These are phyloP conservation scores for Heritiera fomes DNA, from an alignment of 345 rosid genomes.

Conservation along the genomic window DNA sequence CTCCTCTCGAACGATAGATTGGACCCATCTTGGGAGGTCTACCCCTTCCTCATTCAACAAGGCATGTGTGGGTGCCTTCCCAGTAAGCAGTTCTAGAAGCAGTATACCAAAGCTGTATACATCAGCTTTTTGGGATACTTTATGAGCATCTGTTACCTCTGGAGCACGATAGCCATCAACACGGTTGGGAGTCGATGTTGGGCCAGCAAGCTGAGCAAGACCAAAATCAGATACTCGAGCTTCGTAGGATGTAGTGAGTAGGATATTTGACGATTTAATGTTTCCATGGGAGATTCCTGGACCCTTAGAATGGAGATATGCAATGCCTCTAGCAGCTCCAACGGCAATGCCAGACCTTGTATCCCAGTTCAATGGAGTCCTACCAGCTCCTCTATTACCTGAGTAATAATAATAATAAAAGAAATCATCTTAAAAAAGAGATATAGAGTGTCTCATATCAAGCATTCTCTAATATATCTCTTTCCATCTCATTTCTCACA, in stretches of 20 bases:
- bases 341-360: constrained; percentile 69
- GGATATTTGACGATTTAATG: constrained; percentile 86
- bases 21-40: constrained; percentile 91
- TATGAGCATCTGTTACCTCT: constrained; percentile 79
- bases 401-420: constrained; percentile 17
- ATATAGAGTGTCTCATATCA: neutral
- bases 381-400: constrained; percentile 84
- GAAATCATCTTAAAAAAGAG: neutral
- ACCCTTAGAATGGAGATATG: constrained; percentile 77
- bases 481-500: neutral
- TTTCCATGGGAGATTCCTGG: constrained; percentile 77
- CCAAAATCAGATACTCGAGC: constrained; percentile 86
- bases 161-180: constrained; percentile 91
- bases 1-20: constrained; percentile 68
- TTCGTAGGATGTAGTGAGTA: constrained; percentile 61
- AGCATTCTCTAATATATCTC: neutral
- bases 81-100: constrained; percentile 81
- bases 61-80: constrained; percentile 85
- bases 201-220: constrained; percentile 76
- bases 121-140: constrained; percentile 83
- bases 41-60: constrained; percentile 71
- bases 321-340: constrained; percentile 77
- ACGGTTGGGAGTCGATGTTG: constrained; percentile 69
- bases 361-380: constrained; percentile 87
- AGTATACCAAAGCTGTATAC: constrained; percentile 90